Evolutionary conservation across 2,329 filamentous ascomycete genomes (phyloP).

Genomic region (Exserohilum turcica): DNA sequence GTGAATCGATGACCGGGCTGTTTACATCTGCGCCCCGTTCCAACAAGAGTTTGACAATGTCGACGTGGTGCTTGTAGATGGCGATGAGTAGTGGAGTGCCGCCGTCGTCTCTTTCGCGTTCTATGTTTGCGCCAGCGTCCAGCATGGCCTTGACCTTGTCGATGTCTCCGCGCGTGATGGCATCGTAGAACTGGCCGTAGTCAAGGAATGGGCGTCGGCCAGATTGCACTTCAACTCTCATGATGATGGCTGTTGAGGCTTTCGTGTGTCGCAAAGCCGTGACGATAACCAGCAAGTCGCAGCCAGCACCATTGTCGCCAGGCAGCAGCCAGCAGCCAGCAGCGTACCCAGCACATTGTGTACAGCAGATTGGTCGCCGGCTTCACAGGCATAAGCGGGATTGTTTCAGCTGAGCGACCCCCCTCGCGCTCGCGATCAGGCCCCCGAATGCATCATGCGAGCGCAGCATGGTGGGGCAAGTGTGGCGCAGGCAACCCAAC

Average conservation of each 20-base stretch:
- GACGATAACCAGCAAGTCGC: not conserved
- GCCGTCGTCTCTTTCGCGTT: not conserved
- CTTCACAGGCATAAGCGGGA: not conserved
- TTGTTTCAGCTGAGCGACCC: not conserved
- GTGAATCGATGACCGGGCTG: not conserved
- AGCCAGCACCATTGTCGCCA: not conserved
- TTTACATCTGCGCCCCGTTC: not conserved
- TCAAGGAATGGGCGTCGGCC: not conserved
- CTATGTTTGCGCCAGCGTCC: not conserved
- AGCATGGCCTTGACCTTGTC: not conserved
- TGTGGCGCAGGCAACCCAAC: slow-evolving; percentile 15
- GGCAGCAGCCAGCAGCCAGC: not conserved
- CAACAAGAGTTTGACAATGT: not conserved
- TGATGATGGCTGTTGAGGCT: no score
- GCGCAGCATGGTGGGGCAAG: slow-evolving; percentile 10
- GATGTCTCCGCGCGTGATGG: not conserved
- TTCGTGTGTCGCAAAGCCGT: not conserved
- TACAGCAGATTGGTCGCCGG: not conserved
- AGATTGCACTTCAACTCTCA: not conserved
- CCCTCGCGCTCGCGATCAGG: not conserved
- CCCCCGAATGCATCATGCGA: slow-evolving; percentile 1
- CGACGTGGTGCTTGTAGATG: not conserved
- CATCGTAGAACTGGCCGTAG: not conserved
- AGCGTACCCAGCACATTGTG: not conserved
- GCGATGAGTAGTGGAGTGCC: not conserved